Evolutionary conservation across 805 yeast genomes (phyloP), one percentile per base, ranked within the genome.

Genomic region (Jamesozyma gamospora): DNA sequence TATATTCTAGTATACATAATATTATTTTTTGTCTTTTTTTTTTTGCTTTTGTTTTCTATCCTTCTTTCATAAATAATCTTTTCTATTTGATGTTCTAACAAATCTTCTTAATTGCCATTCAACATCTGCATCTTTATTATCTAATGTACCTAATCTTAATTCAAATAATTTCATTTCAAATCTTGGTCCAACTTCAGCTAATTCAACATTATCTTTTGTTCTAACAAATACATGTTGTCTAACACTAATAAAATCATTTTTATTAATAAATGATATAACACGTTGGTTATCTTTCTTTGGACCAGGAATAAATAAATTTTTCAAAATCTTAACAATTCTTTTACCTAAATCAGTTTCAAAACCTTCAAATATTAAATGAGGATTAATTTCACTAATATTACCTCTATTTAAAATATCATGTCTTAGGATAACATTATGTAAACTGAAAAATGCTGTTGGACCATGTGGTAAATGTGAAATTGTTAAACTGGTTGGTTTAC

Each of bases 161-260:
- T 90, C 96, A 59, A 77, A 92, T 48, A 92, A 66, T 58, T 87
- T 75, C 97, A 92, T 88, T 63, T 92, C 98, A 53, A 92, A 92
- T 46, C 99, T 70, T n/a, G 99, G 99, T 0, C 99, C 99, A 28
- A 92, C 82, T 60, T 92, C 99, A 42, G 96, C 88, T 41, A 92
- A 64, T 59, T 92, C 97, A 2, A 87, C 95, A 28, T 77, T 72
- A 46, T 87, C 95, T 50, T 81, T 79, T 0, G 96, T 86, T 56
- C 77, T 80, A 4, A 87, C 95, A 58, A 83, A 92, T 1, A 92
- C 82, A 58, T 92, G 99, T 56, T 92, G 98, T 62, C 99, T 75
- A 4, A 92, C 96, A 45, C 87, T 77, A 44, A 92, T 90, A 56
- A 77, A 92, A 64, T 92, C 99, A 35, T 86, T 95, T 40, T 76